phyloP scores from a whole-genome alignment of 1,284 basidiomycete genomes.

The Pseudozyma flocculosa region DNA sequence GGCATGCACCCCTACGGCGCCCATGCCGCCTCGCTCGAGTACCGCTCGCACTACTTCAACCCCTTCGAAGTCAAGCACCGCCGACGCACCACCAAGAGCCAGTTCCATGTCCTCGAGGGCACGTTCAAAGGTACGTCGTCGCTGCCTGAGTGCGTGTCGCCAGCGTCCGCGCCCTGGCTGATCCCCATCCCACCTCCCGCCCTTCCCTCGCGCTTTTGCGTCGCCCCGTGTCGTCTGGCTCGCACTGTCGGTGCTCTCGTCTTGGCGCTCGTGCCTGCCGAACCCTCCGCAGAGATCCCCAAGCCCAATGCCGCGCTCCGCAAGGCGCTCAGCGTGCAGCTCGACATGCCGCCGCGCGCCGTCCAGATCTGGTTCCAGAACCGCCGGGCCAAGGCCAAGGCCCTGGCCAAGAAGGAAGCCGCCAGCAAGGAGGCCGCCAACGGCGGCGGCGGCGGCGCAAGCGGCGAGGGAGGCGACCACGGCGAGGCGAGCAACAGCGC shows the following conservation, averaged over 20 bases:
- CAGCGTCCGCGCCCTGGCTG: no score
- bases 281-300: slow-evolving; percentile 36
- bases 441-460: background rate
- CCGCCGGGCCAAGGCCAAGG: slow-evolving; percentile 47
- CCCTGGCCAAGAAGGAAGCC: slow-evolving; percentile 24
- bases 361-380: slow-evolving; percentile 53
- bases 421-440: background rate
- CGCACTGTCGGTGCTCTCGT: no score
- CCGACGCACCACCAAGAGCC: slow-evolving; percentile 46
- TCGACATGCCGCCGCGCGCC: slow-evolving; percentile 45
- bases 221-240: no score
- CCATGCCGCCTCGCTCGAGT: slow-evolving; percentile 2
- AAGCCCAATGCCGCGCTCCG: slow-evolving; percentile 44
- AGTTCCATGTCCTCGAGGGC: slow-evolving; percentile 44
- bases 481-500: no score
- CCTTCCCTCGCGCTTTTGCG: no score
- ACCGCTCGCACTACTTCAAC: slow-evolving; percentile 31
- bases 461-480: background rate
- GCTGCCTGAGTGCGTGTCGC: no score
- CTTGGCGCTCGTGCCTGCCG: no score
- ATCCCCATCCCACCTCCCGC: no score
- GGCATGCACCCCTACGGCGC: background rate
- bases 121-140: slow-evolving; percentile 32
- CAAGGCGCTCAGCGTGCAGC: slow-evolving; percentile 39
- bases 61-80: slow-evolving; percentile 54